These are phyloP conservation scores for Debaryomycetaceae sp. DNA, from an alignment of 1,139 yeast genomes.

Conservation along the genomic window DNA sequence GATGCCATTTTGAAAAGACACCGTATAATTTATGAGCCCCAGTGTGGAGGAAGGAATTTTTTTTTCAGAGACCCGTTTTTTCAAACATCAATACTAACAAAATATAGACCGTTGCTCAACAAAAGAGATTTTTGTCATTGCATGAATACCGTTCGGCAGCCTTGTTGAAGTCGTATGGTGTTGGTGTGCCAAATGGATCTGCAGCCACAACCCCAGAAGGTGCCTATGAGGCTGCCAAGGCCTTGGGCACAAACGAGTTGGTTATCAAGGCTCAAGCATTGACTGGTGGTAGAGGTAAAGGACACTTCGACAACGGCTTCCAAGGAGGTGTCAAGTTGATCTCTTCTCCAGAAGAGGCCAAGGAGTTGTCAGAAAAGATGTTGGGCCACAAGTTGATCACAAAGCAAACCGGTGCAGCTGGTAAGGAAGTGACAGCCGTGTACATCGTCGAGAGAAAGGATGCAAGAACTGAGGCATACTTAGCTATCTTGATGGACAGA, in stretches of 20 bases:
- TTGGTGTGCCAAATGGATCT: slow-evolving; percentile 87
- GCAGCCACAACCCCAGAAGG: slow-evolving; percentile 90
- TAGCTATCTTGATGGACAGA: slow-evolving; percentile 95
- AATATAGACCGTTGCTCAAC: slow-evolving; percentile 17
- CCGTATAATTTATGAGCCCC: no score
- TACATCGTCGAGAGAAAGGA: slow-evolving; percentile 94
- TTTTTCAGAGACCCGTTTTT: no score
- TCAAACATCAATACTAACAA: slow-evolving; percentile 5
- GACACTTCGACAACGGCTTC: slow-evolving; percentile 92
- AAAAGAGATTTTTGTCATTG: slow-evolving; percentile 74
- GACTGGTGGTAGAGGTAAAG: slow-evolving; percentile 99
- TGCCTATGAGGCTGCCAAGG: slow-evolving; percentile 75
- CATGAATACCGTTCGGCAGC: slow-evolving; percentile 97
- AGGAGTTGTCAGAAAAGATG: slow-evolving; percentile 85
- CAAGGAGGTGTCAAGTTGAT: slow-evolving; percentile 96
- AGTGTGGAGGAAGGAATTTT: no score
- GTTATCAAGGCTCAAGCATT: slow-evolving; percentile 98
- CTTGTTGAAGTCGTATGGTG: slow-evolving; percentile 74
- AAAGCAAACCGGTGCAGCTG: slow-evolving; percentile 97
- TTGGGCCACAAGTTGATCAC: slow-evolving; percentile 90
- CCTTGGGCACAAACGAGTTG: slow-evolving; percentile 67
- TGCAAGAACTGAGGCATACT: slow-evolving; percentile 90
- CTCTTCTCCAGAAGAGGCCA: slow-evolving; percentile 82
- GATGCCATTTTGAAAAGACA: no score
- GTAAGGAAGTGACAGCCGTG: slow-evolving; percentile 95